These are phyloP conservation scores for Huntiella moniliformis DNA, from an alignment of 2,329 filamentous ascomycete species.

Conservation along the genomic window DNA sequence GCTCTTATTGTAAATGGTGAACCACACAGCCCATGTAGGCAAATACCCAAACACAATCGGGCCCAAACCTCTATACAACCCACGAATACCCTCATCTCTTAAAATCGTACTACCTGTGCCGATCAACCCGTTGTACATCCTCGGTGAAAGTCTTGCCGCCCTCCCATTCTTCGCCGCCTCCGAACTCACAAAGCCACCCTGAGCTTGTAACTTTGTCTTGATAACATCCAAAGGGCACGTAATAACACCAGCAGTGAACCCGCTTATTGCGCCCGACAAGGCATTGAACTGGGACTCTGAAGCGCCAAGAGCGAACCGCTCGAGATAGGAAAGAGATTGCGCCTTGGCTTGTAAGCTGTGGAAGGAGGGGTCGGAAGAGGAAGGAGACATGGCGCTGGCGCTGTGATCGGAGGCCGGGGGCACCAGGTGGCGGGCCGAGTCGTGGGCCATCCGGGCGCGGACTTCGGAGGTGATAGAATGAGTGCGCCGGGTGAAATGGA, in stretches of 20 bases:
- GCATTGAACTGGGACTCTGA: constrained; percentile 57
- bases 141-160: constrained; percentile 30
- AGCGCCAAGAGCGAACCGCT: constrained; percentile 36
- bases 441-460: constrained; percentile 11
- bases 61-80: constrained; percentile 82
- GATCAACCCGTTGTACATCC: constrained; percentile 67
- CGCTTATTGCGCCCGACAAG: constrained; percentile 70
- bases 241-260: constrained; percentile 81
- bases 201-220: constrained; percentile 93
- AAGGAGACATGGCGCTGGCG: constrained; percentile 6
- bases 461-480: neutral
- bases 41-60: constrained; percentile 92
- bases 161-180: constrained; percentile 26
- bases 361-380: constrained; percentile 24
- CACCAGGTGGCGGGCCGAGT: constrained; percentile 10
- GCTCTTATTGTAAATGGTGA: constrained; percentile 85
- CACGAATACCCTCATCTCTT: constrained; percentile 69
- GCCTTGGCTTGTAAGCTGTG: constrained; percentile 26
- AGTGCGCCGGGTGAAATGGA: neutral
- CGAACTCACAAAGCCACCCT: constrained; percentile 50
- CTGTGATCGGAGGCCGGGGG: constrained; percentile 9
- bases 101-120: constrained; percentile 77
- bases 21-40: constrained; percentile 95
- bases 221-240: constrained; percentile 97
- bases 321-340: constrained; percentile 24